Evolutionary conservation across 2,329 filamentous ascomycete species (phyloP), one percentile per base, ranked within the genome.

Genomic region (Metarhizium anisopliae): DNA sequence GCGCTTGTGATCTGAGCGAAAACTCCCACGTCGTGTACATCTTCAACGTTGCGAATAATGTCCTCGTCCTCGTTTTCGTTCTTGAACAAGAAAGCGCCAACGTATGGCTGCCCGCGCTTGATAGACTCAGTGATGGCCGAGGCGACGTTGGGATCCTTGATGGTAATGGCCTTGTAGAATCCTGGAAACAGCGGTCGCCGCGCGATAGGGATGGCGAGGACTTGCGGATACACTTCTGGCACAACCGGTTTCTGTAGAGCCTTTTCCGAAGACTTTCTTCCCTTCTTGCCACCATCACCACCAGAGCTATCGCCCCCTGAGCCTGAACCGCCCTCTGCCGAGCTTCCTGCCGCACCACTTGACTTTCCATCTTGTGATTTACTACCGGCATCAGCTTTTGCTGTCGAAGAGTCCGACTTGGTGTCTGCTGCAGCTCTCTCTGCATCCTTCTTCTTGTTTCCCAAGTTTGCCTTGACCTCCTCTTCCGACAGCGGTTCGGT

Each of bases 101-200:
- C 90, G 66, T 99, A 99, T 29, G 93, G 95, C 71, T 99, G 95
- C 0, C 94, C 94, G 53, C 93, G 82, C 78, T 95, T 96, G 69
- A 97, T 90, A 80, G 96, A 94, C 68, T 99, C 95, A 57, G 92
- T 88, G 62, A 99, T 95, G 25, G 94, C 94, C 43, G 86, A 85
- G 14, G 92, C 88, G 40, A 99, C 94, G 63, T 94, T 89, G 18
- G 89, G 89, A 66, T 99, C 91, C 68, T 90, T 87, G 63, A 99
- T 95, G 3, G 93, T 99, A 63, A 99, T 94, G 10, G 94, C 93
- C 74, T 99, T 99, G 77, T 99, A 99, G 73, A 97, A 99, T 1
- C 94, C 94, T 1, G 94, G 94, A 72, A 97, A 99, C 13, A 99
- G 77, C 11, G 94, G 94, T 54, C 94, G 82, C 70, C 95, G 91